These are phyloP conservation scores for Globisporangium abappressorium DNA, from an alignment of 352 stramenopile species.

Conservation along the genomic window DNA sequence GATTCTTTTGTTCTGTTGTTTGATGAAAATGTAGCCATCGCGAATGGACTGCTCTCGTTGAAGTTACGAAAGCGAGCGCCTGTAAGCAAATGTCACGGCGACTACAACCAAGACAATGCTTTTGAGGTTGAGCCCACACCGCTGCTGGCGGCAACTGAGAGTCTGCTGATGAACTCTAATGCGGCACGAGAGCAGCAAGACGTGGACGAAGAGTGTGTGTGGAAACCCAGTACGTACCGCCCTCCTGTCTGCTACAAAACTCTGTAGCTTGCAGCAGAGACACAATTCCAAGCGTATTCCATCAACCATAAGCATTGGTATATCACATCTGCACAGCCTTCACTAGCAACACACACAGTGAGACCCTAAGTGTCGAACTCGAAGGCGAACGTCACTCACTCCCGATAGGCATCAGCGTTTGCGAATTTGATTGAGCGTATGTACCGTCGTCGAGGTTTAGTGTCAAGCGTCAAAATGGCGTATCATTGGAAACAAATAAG, in stretches of 20 bases:
- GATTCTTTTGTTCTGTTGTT: neutral
- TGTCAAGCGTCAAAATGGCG: too few relatives aligned
- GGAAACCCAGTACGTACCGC: neutral
- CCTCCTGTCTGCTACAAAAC: conserved; percentile 19
- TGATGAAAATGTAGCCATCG: conserved; percentile 3
- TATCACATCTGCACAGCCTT: too few relatives aligned
- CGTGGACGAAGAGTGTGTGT: neutral
- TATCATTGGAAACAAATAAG: too few relatives aligned
- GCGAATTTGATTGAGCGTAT: too few relatives aligned
- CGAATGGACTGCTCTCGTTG: conserved; percentile 4
- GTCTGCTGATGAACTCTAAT: neutral
- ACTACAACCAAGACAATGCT: neutral
- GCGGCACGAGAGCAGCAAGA: neutral
- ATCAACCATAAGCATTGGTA: too few relatives aligned
- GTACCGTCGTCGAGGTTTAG: too few relatives aligned
- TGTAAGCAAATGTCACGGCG: neutral
- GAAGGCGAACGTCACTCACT: too few relatives aligned
- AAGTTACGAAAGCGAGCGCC: neutral
- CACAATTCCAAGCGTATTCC: too few relatives aligned
- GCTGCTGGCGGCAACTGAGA: conserved; percentile 7
- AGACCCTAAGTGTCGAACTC: too few relatives aligned
- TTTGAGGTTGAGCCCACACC: neutral
- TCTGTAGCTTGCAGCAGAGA: neutral
- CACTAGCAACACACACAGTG: too few relatives aligned
- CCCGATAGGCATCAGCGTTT: too few relatives aligned